Conservation (phyloP, 805 yeast species). For the Teunomyces lycoperdinae region DNA sequence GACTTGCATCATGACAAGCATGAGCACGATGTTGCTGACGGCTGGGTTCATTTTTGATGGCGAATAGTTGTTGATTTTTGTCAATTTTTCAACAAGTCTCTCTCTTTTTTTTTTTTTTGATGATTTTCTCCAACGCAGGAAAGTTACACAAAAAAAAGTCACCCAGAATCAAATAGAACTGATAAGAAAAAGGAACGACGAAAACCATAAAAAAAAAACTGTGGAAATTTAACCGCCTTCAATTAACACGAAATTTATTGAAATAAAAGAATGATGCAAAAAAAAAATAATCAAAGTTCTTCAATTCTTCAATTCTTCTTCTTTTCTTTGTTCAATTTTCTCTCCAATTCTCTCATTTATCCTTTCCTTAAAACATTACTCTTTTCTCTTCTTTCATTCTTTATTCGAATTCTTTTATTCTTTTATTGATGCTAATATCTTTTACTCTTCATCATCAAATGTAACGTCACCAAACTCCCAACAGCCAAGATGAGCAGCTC, state of each 20-base stretch:
- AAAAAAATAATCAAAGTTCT: too few species aligned
- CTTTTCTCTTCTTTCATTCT: too few species aligned
- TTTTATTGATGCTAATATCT: background rate
- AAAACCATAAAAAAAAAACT: too few species aligned
- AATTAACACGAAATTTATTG: too few species aligned
- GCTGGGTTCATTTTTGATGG: conserved; percentile 73
- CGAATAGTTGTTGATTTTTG: background rate
- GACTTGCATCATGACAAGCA: conserved; percentile 96
- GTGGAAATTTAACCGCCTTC: too few species aligned
- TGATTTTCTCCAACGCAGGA: background rate
- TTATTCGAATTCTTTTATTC: too few species aligned
- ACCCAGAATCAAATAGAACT: background rate
- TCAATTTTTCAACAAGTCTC: background rate
- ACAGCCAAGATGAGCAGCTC: conserved; percentile 53
- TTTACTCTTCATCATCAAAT: conserved; percentile 44
- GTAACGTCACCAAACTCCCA: conserved; percentile 78
- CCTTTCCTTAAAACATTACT: too few species aligned
- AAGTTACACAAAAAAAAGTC: background rate
- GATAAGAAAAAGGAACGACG: too few species aligned
- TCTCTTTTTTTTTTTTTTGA: background rate
- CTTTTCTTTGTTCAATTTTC: too few species aligned
- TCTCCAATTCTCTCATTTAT: too few species aligned
- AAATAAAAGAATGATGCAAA: too few species aligned
- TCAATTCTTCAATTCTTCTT: too few species aligned
- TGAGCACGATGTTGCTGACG: conserved; percentile 76